Base-by-base conservation (phyloP, 768 basidiomycete species). In the Suillus weaverae region DNA sequence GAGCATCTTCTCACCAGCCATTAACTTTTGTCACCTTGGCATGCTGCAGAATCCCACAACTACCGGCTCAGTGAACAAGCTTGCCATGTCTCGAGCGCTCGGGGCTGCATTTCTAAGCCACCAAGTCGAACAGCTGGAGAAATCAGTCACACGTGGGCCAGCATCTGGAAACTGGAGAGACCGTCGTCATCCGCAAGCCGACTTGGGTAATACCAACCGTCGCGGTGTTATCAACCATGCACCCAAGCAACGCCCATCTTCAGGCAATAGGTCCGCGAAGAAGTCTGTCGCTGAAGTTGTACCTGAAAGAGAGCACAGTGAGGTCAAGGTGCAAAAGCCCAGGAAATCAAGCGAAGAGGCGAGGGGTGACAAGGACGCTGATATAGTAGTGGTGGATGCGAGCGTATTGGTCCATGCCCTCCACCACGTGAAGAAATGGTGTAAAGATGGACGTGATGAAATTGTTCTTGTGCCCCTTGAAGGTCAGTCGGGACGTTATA, bases 51-150 rank as follows among this genome's bases (percentile, higher is more conserved):
- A 67, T 18, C 67, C 73, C 57, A 63, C 70, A 63, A 61, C 75
- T n/a, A 38, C 68, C 18, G 62, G 77, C 60, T 74, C 74, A 39
- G 72, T 80, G 36, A 87, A 84, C 76, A 90, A 89, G 74, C 74
- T 90, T 48, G 91, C 91, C 64, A 91, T 95, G 90, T 94, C 92
- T 63, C 86, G 88, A 67, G 92, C 93, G 1, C 85, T 95, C 44
- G 93, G 93, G 22, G 92, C 92, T 35, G 93, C 93, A 3, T 94
- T 94, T 73, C 84, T 95, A 65, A 90, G 84, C 67, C 92, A 95
- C 70, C 92, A 95, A 70, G 93, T 95, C 51, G 91, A 94, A 69
- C 90, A 94, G 71, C 87, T 95, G 62, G 92, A 95, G 79, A 89
- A 90, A 76, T 81, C 88, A 0, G 89, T 92, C 22, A 78, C 81